Evolutionary conservation across 371 early-diverging fungal genomes (phyloP).

Genomic region (Mucor saturninus): DNA sequence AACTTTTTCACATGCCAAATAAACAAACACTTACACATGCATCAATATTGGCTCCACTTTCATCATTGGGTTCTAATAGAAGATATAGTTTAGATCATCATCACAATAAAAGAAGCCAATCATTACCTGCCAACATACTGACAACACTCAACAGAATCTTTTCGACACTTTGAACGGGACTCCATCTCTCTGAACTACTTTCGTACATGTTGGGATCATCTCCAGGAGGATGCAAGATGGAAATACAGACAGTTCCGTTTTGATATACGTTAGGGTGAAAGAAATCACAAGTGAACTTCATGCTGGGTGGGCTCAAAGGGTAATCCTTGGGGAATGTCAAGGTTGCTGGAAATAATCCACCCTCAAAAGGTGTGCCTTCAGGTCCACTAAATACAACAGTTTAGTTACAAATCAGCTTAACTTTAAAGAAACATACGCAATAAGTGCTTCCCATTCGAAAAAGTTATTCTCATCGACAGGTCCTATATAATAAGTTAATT

Average conservation of each 20-base stretch:
- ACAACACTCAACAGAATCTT: slow-evolving; percentile 96
- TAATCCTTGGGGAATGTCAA: slow-evolving; percentile 93
- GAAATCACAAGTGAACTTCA: slow-evolving; percentile 91
- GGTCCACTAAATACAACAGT: slow-evolving; percentile 74
- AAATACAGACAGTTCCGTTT: slow-evolving; percentile 98
- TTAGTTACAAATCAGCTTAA: not conserved
- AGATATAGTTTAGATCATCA: not conserved
- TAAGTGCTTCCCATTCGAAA: slow-evolving; percentile 96
- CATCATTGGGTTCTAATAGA: slow-evolving; percentile 93
- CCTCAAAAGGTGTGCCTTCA: slow-evolving; percentile 92
- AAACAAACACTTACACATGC: slow-evolving; percentile 78
- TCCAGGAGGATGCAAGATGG: slow-evolving; percentile 99
- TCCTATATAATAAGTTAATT: slow-evolving; percentile 46
- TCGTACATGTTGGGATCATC: slow-evolving; percentile 97
- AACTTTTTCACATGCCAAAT: not conserved
- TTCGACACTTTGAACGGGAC: slow-evolving; percentile 97
- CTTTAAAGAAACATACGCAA: slow-evolving; percentile 67
- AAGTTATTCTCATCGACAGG: slow-evolving; percentile 92
- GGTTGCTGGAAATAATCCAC: slow-evolving; percentile 84
- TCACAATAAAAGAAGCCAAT: not conserved
- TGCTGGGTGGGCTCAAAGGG: slow-evolving; percentile 92
- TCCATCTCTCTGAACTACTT: slow-evolving; percentile 92
- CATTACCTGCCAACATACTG: slow-evolving; percentile 86
- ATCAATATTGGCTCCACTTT: slow-evolving; percentile 98
- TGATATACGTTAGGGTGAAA: slow-evolving; percentile 97